These are phyloP conservation scores for Entomortierella lignicola DNA, from an alignment of 192 early-diverging fungal genomes.

Conservation along the genomic window DNA sequence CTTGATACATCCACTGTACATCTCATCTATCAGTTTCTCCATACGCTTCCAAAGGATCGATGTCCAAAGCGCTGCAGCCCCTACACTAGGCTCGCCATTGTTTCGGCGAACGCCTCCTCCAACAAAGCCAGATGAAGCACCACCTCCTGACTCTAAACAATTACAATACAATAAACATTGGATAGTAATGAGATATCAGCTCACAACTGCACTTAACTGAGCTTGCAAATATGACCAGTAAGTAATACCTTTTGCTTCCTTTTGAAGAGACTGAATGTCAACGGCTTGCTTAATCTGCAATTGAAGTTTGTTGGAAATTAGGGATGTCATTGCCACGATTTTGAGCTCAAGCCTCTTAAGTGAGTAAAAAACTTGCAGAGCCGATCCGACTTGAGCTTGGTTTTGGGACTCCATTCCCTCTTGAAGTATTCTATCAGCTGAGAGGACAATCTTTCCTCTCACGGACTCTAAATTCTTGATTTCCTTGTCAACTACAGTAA, in stretches of 20 bases:
- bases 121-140: conserved; percentile 33
- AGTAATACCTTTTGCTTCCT: conserved; percentile 61
- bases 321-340: conserved; percentile 49
- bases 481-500: conserved; percentile 72
- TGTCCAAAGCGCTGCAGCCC: conserved; percentile 56
- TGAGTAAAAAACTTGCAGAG: conserved; percentile 66
- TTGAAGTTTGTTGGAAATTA: conserved; percentile 53
- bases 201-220: not conserved
- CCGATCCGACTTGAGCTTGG: conserved; percentile 62
- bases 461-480: conserved; percentile 57
- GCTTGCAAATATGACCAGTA: too few species aligned
- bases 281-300: conserved; percentile 59
- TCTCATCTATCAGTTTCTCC: conserved; percentile 63
- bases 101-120: conserved; percentile 57
- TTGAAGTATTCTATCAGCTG: conserved; percentile 62
- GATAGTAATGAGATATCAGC: not conserved
- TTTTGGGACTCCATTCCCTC: conserved; percentile 61
- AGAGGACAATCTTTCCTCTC: conserved; percentile 55
- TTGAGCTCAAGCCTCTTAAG: conserved; percentile 59
- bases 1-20: conserved; percentile 66
- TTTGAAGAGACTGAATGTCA: conserved; percentile 62
- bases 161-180: not conserved
- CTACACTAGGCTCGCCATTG: conserved; percentile 62
- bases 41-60: conserved; percentile 64
- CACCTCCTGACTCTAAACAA: conserved; percentile 43